phyloP scores from a whole-genome alignment of 164 flowering plant species.

The Brasenia schreberi region DNA sequence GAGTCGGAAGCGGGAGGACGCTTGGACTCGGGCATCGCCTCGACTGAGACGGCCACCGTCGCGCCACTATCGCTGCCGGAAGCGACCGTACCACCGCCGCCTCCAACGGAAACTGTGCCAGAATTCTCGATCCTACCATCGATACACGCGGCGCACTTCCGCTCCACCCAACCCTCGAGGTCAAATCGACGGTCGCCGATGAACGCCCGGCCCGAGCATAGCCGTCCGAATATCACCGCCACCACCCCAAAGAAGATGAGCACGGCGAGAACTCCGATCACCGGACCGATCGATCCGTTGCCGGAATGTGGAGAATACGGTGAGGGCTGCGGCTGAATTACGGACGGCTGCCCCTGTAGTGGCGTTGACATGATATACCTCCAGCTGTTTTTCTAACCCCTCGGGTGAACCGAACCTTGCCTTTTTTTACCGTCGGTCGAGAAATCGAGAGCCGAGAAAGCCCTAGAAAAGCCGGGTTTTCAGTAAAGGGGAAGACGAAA shows the following conservation, averaged over 20 bases:
- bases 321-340: constrained; percentile 19
- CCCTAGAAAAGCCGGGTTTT: not conserved
- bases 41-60: constrained; percentile 15
- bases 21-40: constrained; percentile 13
- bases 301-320: constrained; percentile 20
- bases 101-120: constrained; percentile 13
- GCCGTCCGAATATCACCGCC: constrained; percentile 60
- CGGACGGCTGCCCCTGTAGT: constrained; percentile 19
- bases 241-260: constrained; percentile 42
- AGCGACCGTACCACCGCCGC: not conserved
- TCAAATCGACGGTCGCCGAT: constrained; percentile 51
- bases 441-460: not conserved
- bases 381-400: not conserved
- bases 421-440: not conserved
- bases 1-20: constrained; percentile 11
- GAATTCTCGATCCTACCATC: constrained; percentile 36
- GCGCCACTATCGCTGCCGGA: constrained; percentile 5
- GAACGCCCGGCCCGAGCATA: constrained; percentile 57
- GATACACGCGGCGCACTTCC: constrained; percentile 56
- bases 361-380: constrained; percentile 12
- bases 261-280: constrained; percentile 62
- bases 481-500: not conserved
- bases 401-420: not conserved
- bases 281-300: constrained; percentile 59
- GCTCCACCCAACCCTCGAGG: constrained; percentile 58